Conservation (phyloP, 495 filamentous ascomycete genomes). For the Aspergillus taichungensis region DNA sequence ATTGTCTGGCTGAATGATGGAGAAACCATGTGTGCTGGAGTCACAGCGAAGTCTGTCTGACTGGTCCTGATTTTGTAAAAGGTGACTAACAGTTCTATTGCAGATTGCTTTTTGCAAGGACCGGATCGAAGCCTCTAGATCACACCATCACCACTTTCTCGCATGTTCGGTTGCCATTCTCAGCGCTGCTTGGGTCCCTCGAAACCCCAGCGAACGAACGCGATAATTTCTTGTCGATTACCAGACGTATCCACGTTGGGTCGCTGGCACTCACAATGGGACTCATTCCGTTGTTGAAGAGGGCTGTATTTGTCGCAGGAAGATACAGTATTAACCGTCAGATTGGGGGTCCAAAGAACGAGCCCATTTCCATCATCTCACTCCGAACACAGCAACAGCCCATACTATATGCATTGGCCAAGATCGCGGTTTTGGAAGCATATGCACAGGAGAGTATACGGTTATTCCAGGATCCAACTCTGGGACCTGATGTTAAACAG, state of each 20-base stretch:
- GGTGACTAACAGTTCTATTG: neutral
- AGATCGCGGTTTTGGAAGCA: constrained; percentile 21
- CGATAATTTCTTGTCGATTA: constrained; percentile 17
- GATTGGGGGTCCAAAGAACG: too few species aligned
- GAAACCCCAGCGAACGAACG: constrained; percentile 8
- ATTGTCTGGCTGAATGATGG: constrained; percentile 22
- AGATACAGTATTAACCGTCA: constrained; percentile 16
- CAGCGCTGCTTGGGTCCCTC: constrained; percentile 19
- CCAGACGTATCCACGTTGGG: constrained; percentile 17
- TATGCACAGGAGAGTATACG: constrained; percentile 13
- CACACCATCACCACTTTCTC: constrained; percentile 28
- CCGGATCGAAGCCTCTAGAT: constrained; percentile 22
- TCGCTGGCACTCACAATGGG: constrained; percentile 15
- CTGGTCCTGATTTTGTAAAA: neutral
- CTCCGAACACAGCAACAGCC: constrained; percentile 30
- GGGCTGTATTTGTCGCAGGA: constrained; percentile 14
- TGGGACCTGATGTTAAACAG: constrained; percentile 12
- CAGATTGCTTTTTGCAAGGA: constrained; percentile 15
- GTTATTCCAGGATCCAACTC: constrained; percentile 4
- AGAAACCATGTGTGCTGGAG: constrained; percentile 21
- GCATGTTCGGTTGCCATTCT: constrained; percentile 19
- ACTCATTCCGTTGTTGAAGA: constrained; percentile 16
- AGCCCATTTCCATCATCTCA: constrained; percentile 25
- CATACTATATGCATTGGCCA: constrained; percentile 24
- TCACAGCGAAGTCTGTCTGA: constrained; percentile 15